Base-by-base conservation (phyloP, 176 grass and related monocot genomes). In the Leersia perrieri region DNA sequence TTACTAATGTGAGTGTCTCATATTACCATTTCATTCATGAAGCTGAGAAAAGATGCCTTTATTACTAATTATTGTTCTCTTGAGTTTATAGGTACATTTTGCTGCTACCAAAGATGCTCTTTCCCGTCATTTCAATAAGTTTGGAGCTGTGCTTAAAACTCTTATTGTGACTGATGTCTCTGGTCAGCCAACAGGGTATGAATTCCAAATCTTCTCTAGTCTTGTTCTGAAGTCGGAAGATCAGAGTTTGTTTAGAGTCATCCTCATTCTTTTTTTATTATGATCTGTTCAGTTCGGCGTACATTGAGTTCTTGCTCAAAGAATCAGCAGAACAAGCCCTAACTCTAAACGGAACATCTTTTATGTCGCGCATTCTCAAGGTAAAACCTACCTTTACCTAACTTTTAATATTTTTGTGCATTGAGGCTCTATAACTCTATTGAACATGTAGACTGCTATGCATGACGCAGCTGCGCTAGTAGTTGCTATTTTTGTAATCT, bases 311-410 rank as follows among this genome's bases (percentile, higher is more conserved):
- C 53, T 80, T 91, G 68, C 89, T 90, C 49, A 99, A 95, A 85
- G 92, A 99, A 84, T 90, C 96, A 53, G 88, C 89, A 40, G 96
- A 95, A 60, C 72, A 86, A 61, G 96, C 96, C 42, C 70, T 99
- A 79, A 82, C 82, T 12, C 73, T 99, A 63, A 93, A 99, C 3
- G 90, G 92, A 11, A 93, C 92, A 44, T 99, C 96, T 72, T 99
- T 99, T 73, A 99, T 99, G 96, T 99, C 90, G 22, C 96, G 96
- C 49, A 91, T 99, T 86, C 63, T 99, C 34, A 99, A 99, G 96
- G 96, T 93, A 90, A 86, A 62, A 32, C 5, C 49, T 15, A 9
- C n/a, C 5, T 58, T 34, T 14, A 70, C 65, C 33, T 23, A 42
- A 74, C 11, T 51, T 66, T 20, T 58, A 53, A 26, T 60, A 39